These are phyloP conservation scores for Sclerotinia nivalis DNA, from an alignment of 2,329 filamentous ascomycete species.

Conservation along the genomic window DNA sequence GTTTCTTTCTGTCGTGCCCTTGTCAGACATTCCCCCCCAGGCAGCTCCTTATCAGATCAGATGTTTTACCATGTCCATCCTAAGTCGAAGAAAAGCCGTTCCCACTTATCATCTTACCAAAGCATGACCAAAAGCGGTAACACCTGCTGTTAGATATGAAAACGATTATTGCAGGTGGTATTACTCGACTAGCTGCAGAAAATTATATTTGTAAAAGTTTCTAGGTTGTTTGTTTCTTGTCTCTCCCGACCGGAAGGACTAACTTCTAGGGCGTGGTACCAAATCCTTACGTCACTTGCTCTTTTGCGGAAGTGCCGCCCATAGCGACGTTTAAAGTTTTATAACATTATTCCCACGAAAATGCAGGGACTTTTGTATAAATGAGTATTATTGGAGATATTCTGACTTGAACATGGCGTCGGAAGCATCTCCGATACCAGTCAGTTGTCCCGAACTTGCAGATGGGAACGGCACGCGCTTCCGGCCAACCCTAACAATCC, in stretches of 20 bases:
- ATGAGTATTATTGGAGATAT: not conserved
- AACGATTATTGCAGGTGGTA: not conserved
- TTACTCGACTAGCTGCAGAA: not conserved
- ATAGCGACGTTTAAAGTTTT: not conserved
- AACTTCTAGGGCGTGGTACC: not conserved
- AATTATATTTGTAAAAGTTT: not conserved
- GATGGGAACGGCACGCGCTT: conserved; percentile 3
- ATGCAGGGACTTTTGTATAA: conserved; percentile 3
- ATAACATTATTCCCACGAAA: not conserved
- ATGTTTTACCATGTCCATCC: not conserved
- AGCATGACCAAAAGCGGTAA: not conserved
- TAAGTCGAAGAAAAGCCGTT: not conserved
- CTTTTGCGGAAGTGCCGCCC: not conserved
- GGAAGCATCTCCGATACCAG: conserved; percentile 8
- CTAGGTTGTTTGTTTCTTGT: not conserved
- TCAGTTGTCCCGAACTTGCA: conserved; percentile 7
- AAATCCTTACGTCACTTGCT: not conserved
- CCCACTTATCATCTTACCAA: not conserved
- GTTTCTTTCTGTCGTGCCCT: not conserved
- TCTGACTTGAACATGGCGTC: conserved; percentile 4
- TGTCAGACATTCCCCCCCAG: not conserved
- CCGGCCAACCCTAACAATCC: conserved; percentile 1
- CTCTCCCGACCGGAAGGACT: not conserved
- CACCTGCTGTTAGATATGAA: not conserved
- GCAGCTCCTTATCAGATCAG: conserved; percentile 3